These are phyloP conservation scores for Tolypocladium ovalisporum DNA, from an alignment of 2,329 filamentous ascomycete genomes.

Conservation along the genomic window DNA sequence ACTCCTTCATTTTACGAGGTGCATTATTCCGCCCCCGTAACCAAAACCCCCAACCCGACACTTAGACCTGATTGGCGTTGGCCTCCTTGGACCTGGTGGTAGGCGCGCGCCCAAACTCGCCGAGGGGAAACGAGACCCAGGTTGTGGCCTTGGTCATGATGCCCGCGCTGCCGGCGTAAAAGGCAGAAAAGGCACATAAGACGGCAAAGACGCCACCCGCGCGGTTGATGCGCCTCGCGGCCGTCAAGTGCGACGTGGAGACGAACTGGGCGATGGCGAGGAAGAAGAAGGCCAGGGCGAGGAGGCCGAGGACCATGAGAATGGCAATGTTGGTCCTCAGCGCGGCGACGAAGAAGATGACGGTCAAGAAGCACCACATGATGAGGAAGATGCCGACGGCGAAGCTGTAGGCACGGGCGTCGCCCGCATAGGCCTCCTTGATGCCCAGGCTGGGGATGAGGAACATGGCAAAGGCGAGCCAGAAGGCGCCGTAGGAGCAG, in stretches of 20 bases:
- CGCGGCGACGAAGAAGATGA: conserved; percentile 42
- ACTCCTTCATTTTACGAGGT: not conserved
- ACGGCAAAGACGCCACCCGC: conserved; percentile 26
- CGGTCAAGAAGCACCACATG: conserved; percentile 49
- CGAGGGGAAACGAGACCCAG: conserved; percentile 28
- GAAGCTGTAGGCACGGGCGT: conserved; percentile 29
- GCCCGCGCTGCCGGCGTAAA: conserved; percentile 28
- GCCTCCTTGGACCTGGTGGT: not conserved
- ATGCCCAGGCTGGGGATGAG: conserved; percentile 41
- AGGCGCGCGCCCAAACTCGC: conserved; percentile 14
- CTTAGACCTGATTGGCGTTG: not conserved
- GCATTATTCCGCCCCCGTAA: not conserved
- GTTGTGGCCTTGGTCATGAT: conserved; percentile 30
- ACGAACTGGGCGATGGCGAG: conserved; percentile 47
- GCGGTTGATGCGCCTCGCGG: conserved; percentile 33
- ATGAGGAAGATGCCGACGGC: conserved; percentile 48
- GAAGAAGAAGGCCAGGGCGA: conserved; percentile 47
- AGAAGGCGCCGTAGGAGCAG: conserved; percentile 51
- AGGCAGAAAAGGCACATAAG: conserved; percentile 23
- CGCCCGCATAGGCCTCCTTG: conserved; percentile 28
- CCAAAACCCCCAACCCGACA: not conserved
- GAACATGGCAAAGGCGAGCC: conserved; percentile 49
- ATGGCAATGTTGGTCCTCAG: conserved; percentile 49
- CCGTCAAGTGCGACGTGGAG: conserved; percentile 20
- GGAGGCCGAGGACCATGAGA: conserved; percentile 44